These are phyloP conservation scores for Colletotrichum cuscutae DNA, from an alignment of 2,329 filamentous ascomycete genomes.

Conservation along the genomic window DNA sequence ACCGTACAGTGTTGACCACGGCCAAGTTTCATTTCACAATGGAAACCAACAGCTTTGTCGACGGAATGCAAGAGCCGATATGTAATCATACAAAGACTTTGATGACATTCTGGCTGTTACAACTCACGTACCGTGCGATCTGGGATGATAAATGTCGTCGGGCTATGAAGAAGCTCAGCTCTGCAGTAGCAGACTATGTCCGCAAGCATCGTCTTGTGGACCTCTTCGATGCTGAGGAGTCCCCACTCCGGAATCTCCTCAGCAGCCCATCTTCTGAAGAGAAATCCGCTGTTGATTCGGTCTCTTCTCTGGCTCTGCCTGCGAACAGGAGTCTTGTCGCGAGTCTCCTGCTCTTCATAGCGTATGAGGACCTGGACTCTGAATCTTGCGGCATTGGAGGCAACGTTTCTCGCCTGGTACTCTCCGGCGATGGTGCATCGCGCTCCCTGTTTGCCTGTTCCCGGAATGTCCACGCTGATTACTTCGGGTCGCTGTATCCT, in stretches of 20 bases:
- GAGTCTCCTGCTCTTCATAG: background rate
- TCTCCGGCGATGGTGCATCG: background rate
- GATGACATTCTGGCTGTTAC: background rate
- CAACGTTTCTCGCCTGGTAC: background rate
- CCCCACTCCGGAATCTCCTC: fast-evolving
- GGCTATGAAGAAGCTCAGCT: background rate
- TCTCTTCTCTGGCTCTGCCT: background rate
- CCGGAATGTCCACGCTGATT: background rate
- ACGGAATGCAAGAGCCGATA: background rate
- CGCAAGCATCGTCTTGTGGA: background rate
- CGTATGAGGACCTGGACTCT: background rate
- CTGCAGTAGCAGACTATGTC: background rate
- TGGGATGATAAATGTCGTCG: background rate
- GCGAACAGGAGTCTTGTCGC: background rate
- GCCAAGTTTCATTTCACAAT: background rate
- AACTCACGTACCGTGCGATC: background rate
- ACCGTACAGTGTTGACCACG: background rate
- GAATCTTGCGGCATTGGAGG: background rate
- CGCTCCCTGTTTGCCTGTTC: background rate
- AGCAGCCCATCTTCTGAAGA: background rate
- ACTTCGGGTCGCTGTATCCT: background rate
- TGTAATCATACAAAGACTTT: background rate
- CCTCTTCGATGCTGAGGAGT: background rate
- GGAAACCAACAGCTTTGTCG: background rate
- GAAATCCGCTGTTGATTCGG: background rate